Evolutionary conservation across 768 basidiomycete genomes (phyloP), one percentile per base, ranked within the genome.

Genomic region (Cystobasidiopsis lactophilus): DNA sequence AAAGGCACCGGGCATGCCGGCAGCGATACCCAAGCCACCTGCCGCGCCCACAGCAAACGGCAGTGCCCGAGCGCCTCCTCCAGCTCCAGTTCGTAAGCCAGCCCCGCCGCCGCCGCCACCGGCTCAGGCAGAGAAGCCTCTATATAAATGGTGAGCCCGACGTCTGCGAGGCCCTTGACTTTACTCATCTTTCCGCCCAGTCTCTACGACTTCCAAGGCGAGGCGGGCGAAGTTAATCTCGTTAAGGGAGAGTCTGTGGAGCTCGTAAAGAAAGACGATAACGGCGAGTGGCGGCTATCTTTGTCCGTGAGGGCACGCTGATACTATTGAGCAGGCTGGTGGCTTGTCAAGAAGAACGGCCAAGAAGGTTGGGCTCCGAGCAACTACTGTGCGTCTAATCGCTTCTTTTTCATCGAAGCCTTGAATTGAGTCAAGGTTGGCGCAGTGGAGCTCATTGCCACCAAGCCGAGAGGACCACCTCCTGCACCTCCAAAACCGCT

Each of bases 301-400:
- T 16, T 0, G 7, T 14, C 33, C 31, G 43, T 16, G 19, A 18
- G 27, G 11, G 1, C 40, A 10, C 26, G n/a, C 23, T 40, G 43
- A 37, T 24, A 2, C 16, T 29, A 35, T 50, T 29, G 3, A 4
- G n/a, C 46, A 68, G 69, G 91, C 2, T 98, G 93, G 93, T 96
- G 93, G 91, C 72, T 93, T 30, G 80, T 95, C 52, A 83, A 80
- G 72, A 85, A 81, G 67, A 74, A 72, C 50, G 75, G 74, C 2
- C 68, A 70, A 18, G 86, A 95, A 64, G 93, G 85, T 14, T 98
- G 89, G 88, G 85, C 89, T 19, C 93, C 93, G 2, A 78, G 80
- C 48, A 88, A 85, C 66, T 93, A 88, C 63, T 77, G 91, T 5
- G 88, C 93, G 64, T n/a, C 73, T 80, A 31, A 75, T 80, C 3